phyloP scores from a whole-genome alignment of 371 early-diverging fungal species.

The Aphelidium insulamus region DNA sequence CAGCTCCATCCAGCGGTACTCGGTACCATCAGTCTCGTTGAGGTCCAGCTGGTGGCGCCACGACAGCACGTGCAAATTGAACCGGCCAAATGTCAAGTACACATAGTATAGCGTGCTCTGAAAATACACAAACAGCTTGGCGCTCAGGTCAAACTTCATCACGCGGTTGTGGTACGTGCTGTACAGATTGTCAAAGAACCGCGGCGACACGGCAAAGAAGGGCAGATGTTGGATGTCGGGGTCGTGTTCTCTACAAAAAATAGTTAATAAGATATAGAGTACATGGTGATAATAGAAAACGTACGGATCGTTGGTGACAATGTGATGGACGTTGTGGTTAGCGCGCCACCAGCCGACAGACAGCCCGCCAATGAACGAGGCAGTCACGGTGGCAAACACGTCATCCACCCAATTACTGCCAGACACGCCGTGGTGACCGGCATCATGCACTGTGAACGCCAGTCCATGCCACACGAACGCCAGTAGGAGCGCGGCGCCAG shows the following conservation, averaged over 20 bases:
- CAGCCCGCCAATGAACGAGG: conserved; percentile 63
- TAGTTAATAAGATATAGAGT: conserved; percentile 16
- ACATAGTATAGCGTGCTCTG: conserved; percentile 76
- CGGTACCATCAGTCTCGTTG: conserved; percentile 3
- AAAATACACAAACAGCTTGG: conserved; percentile 43
- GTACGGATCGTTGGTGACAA: conserved; percentile 62
- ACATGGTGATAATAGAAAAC: no score
- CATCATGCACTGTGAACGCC: conserved; percentile 80
- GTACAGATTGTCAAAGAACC: conserved; percentile 53
- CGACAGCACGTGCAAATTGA: conserved; percentile 67
- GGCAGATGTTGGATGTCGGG: conserved; percentile 94
- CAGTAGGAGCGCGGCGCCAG: conserved; percentile 26
- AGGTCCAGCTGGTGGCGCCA: conserved; percentile 29
- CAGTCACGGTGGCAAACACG: conserved; percentile 55
- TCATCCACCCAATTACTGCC: conserved; percentile 46
- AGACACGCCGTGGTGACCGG: conserved; percentile 80
- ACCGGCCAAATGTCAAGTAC: conserved; percentile 65
- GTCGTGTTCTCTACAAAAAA: conserved; percentile 83
- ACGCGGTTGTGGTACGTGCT: conserved; percentile 74
- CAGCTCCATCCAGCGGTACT: conserved; percentile 46
- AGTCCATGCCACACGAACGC: conserved; percentile 78
- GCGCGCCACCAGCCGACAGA: conserved; percentile 91
- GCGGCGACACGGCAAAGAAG: conserved; percentile 68
- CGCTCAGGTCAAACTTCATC: conserved; percentile 51
- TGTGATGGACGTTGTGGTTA: conserved; percentile 85